phyloP scores from a whole-genome alignment of 768 basidiomycete species.

The Pisolithus sp. region DNA sequence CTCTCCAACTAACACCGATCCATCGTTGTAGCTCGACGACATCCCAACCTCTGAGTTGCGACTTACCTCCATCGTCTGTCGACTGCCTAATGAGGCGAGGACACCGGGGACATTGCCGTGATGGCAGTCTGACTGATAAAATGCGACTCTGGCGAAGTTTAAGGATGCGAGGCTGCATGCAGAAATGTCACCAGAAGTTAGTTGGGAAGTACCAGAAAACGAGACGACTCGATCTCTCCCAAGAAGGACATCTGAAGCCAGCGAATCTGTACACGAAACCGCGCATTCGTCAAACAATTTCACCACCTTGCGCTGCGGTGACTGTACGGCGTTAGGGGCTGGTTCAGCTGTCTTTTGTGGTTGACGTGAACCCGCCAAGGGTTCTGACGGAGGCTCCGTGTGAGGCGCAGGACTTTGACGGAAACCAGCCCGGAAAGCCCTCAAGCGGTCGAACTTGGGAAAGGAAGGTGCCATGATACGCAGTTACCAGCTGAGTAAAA shows the following conservation, averaged over 20 bases:
- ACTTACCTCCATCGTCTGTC: neutral
- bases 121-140: neutral
- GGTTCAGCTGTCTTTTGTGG: neutral
- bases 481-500: neutral
- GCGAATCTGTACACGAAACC: neutral
- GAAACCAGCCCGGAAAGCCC: neutral
- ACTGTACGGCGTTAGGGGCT: neutral
- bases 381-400: neutral
- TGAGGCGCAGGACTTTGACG: neutral
- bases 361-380: neutral
- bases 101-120: neutral
- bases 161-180: slow-evolving; percentile 55
- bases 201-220: slow-evolving; percentile 44
- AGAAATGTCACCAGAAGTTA: slow-evolving; percentile 30
- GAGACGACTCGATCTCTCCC: slow-evolving; percentile 34
- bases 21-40: neutral
- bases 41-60: neutral
- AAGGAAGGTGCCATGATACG: neutral
- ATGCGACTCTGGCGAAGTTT: slow-evolving; percentile 43
- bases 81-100: neutral
- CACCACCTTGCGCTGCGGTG: neutral
- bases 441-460: neutral
- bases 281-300: neutral
- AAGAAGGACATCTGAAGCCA: slow-evolving; percentile 1
- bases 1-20: neutral